Evolutionary conservation across 139 green algal species (phyloP).

Genomic region (Chlorella sp.): DNA sequence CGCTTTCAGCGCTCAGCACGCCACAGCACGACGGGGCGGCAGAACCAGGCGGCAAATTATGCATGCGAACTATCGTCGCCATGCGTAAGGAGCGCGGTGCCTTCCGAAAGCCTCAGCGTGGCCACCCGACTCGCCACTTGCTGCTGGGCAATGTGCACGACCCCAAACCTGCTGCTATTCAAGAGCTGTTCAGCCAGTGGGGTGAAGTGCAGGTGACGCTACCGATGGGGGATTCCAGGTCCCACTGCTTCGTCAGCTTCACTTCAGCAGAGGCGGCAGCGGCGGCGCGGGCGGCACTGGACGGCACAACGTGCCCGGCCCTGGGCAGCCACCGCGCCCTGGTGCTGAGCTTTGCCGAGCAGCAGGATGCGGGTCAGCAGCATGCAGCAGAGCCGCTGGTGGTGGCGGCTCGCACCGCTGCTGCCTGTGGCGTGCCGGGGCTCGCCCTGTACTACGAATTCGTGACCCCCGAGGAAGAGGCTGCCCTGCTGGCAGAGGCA

Average conservation of each 20-base stretch:
- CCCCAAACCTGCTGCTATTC: slow-evolving; percentile 14
- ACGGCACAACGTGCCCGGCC: slow-evolving; percentile 21
- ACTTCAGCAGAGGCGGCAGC: slow-evolving; percentile 23
- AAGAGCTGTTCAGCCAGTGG: not conserved
- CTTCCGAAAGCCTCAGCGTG: not conserved
- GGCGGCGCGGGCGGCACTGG: slow-evolving; percentile 37
- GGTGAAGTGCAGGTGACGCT: not conserved
- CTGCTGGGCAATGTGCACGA: slow-evolving; percentile 69
- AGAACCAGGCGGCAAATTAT: too few relatives aligned
- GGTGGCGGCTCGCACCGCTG: slow-evolving; percentile 12
- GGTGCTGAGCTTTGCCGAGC: slow-evolving; percentile 35
- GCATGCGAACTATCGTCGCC: too few relatives aligned
- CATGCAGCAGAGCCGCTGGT: not conserved
- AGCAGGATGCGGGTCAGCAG: not conserved
- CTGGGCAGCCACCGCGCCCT: slow-evolving; percentile 35
- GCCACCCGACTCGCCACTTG: slow-evolving; percentile 53
- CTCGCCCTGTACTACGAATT: slow-evolving; percentile 72
- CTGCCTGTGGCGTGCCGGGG: slow-evolving; percentile 66
- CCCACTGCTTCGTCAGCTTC: slow-evolving; percentile 53
- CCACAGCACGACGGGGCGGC: too few relatives aligned
- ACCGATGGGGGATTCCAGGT: not conserved
- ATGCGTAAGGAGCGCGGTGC: not conserved
- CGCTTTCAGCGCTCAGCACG: too few relatives aligned
- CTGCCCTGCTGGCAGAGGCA: slow-evolving; percentile 62
- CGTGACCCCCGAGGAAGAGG: slow-evolving; percentile 65